These are phyloP conservation scores for Lasiodiplodia sp. DNA, from an alignment of 2,329 filamentous ascomycete genomes.

Conservation along the genomic window DNA sequence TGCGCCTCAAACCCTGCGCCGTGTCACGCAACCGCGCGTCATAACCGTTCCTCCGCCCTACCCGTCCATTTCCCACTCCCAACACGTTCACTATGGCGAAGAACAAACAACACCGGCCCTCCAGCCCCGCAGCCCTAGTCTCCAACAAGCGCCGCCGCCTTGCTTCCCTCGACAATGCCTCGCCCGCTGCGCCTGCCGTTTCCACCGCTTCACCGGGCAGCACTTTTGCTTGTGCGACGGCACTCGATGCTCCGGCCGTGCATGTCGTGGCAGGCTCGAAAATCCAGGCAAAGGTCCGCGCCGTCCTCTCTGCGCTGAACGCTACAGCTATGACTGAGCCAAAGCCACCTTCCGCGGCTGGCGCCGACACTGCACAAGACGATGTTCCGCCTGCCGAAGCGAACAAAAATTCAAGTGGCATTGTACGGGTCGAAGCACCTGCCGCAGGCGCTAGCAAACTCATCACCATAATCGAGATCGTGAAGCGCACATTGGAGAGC, in stretches of 20 bases:
- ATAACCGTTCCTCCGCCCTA: slow-evolving; percentile 13
- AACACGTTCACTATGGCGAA: slow-evolving; percentile 20
- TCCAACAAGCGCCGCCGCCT: slow-evolving; percentile 29
- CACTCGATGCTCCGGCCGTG: not conserved
- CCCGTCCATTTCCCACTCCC: not conserved
- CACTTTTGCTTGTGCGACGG: not conserved
- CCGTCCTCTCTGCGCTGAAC: slow-evolving; percentile 9
- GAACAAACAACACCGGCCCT: slow-evolving; percentile 25
- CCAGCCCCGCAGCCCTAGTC: slow-evolving; percentile 15
- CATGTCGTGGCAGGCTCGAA: slow-evolving; percentile 28
- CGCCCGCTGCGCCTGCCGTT: not conserved
- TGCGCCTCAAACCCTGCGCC: slow-evolving; percentile 1
- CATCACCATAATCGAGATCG: slow-evolving; percentile 71
- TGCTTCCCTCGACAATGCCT: not conserved
- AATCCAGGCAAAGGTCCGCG: slow-evolving; percentile 25
- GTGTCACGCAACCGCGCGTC: slow-evolving; percentile 24
- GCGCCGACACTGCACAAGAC: not conserved
- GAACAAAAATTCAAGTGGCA: not conserved
- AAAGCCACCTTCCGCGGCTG: not conserved
- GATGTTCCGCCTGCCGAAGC: not conserved
- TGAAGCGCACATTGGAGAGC: slow-evolving; percentile 47
- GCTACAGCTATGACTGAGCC: not conserved
- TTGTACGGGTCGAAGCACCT: slow-evolving; percentile 13
- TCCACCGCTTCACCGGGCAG: not conserved
- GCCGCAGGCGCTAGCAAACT: slow-evolving; percentile 63